Evolutionary conservation across 2,329 filamentous ascomycete species (phyloP).

Genomic region (Madurella mycetomatis): DNA sequence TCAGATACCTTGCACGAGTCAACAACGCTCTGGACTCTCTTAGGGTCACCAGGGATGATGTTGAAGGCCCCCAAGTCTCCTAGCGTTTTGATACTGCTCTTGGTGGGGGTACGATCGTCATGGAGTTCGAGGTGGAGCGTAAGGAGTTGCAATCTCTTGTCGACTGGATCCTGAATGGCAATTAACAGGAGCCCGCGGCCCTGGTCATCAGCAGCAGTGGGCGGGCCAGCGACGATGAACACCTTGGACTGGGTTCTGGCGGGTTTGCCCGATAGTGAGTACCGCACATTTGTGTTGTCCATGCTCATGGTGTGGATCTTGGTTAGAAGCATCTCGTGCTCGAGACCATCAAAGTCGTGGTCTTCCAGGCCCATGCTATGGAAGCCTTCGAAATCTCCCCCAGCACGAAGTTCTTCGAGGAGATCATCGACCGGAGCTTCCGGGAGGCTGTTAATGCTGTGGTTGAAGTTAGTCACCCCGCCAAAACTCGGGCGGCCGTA

Average conservation of each 20-base stretch:
- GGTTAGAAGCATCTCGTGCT: slow-evolving; percentile 66
- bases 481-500: slow-evolving; percentile 35
- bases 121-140: slow-evolving; percentile 54
- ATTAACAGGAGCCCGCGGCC: slow-evolving; percentile 56
- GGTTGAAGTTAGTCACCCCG: slow-evolving; percentile 37
- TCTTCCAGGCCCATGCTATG: slow-evolving; percentile 69
- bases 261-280: slow-evolving; percentile 51
- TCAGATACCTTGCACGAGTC: slow-evolving; percentile 71
- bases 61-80: slow-evolving; percentile 36
- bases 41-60: slow-evolving; percentile 46
- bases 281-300: slow-evolving; percentile 57
- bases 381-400: slow-evolving; percentile 62
- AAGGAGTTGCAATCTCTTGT: slow-evolving; percentile 63
- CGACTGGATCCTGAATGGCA: slow-evolving; percentile 65
- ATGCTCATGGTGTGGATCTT: slow-evolving; percentile 65
- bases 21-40: slow-evolving; percentile 61
- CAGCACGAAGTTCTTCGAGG: slow-evolving; percentile 61
- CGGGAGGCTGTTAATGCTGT: slow-evolving; percentile 57
- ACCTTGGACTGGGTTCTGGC: slow-evolving; percentile 56
- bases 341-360: slow-evolving; percentile 65
- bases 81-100: slow-evolving; percentile 23
- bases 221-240: slow-evolving; percentile 61
- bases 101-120: slow-evolving; percentile 31
- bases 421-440: slow-evolving; percentile 66
- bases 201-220: slow-evolving; percentile 50